phyloP scores from a whole-genome alignment of 768 basidiomycete genomes.

The Pisolithus albus region DNA sequence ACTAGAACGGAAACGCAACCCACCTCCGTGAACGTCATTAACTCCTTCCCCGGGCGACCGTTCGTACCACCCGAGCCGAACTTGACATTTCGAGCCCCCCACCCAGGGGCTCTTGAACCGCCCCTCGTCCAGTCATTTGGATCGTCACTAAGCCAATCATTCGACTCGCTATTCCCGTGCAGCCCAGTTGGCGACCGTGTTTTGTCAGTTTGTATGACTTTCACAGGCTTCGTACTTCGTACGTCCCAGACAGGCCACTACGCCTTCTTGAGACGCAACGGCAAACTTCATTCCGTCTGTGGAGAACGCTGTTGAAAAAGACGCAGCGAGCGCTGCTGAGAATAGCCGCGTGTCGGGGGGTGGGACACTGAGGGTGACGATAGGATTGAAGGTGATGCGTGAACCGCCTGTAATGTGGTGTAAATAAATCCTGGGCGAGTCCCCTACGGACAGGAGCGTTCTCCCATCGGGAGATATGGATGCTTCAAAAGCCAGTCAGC shows the following conservation, averaged over 20 bases:
- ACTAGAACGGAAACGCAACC: conserved; percentile 11
- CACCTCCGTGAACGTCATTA: conserved; percentile 90
- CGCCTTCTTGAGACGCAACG: conserved; percentile 76
- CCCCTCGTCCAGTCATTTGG: conserved; percentile 64
- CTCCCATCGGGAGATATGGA: conserved; percentile 87
- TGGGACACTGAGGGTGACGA: conserved; percentile 62
- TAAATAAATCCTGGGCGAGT: conserved; percentile 80
- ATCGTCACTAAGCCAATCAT: conserved; percentile 54
- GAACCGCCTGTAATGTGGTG: conserved; percentile 68
- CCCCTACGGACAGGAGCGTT: conserved; percentile 84
- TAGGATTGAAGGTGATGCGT: conserved; percentile 53
- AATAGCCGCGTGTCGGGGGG: conserved; percentile 41
- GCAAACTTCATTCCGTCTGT: conserved; percentile 72
- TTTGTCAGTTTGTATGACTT: conserved; percentile 55
- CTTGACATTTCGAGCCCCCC: conserved; percentile 83
- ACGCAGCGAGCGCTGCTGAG: conserved; percentile 49
- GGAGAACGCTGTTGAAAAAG: conserved; percentile 77
- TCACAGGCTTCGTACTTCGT: conserved; percentile 62
- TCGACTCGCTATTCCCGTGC: conserved; percentile 34
- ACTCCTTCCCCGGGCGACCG: conserved; percentile 51
- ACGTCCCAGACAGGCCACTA: conserved; percentile 82
- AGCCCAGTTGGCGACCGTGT: conserved; percentile 24
- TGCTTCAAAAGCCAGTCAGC: conserved; percentile 37
- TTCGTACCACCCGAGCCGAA: conserved; percentile 59
- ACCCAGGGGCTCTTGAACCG: conserved; percentile 57